Conservation (phyloP, 805 yeast genomes). For the Phaffomyces opuntiae region DNA sequence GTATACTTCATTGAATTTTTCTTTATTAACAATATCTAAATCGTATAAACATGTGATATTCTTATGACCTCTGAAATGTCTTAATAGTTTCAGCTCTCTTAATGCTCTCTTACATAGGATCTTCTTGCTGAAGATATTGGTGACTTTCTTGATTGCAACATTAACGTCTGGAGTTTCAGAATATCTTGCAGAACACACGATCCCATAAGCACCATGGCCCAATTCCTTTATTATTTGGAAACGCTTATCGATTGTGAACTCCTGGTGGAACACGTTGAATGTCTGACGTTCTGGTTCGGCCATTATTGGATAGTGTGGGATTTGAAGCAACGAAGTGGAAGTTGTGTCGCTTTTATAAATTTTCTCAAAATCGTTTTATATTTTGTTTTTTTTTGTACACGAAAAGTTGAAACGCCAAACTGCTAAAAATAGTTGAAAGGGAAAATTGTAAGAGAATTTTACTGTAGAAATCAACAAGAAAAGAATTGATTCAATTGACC, state of each 20-base stretch:
- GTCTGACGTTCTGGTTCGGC: slow-evolving; percentile 34
- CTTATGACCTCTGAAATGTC: slow-evolving; percentile 94
- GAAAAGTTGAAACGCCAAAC: no score
- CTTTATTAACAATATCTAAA: slow-evolving; percentile 67
- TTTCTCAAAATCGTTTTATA: no score
- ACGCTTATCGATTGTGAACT: slow-evolving; percentile 83
- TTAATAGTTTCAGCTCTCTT: slow-evolving; percentile 80
- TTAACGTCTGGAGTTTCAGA: slow-evolving; percentile 64
- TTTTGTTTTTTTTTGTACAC: no score
- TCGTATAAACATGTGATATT: slow-evolving; percentile 94
- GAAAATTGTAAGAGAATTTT: no score
- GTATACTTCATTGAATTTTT: slow-evolving; percentile 86
- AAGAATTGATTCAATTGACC: no score
- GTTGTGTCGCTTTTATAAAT: no score
- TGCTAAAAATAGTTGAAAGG: no score
- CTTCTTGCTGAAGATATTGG: slow-evolving; percentile 87
- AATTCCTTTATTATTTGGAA: slow-evolving; percentile 87
- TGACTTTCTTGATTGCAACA: slow-evolving; percentile 94
- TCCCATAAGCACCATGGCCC: slow-evolving; percentile 98
- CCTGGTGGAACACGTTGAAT: slow-evolving; percentile 77
- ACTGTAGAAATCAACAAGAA: no score
- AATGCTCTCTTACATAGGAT: slow-evolving; percentile 87
- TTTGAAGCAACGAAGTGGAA: no score
- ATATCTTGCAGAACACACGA: slow-evolving; percentile 90
- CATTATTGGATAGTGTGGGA: slow-evolving; percentile 4